Base-by-base conservation (phyloP, 2,329 filamentous ascomycete genomes). In the Ceratocystis cacaofunesta region DNA sequence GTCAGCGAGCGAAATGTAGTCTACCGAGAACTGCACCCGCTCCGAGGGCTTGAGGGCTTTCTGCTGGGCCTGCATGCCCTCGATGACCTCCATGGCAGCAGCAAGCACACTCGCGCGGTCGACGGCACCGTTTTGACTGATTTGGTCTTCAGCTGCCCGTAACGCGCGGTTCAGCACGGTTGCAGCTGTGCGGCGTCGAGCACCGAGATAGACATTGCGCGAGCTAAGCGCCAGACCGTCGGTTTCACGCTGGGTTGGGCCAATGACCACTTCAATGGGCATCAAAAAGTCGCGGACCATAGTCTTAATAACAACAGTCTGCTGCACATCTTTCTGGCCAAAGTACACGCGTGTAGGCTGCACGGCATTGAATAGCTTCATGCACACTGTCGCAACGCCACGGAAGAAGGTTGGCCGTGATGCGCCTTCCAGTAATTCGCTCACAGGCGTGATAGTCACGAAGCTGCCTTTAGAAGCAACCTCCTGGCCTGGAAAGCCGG, bases 281-380 rank as follows among this genome's bases (percentile, higher is more conserved):
- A 97, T 75, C 73, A 91, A 85, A 69, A 99, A 92, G 74, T 99
- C 94, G 69, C 85, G 81, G 41, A 96, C 88, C 83, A 99, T 85
- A 57, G 88, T 85, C 71, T 84, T 86, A 71, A 99, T 89, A 10
- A 99, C 83, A 19, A 95, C 89, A 0, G 91, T 95, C 76, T 99
- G 94, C 78, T 99, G 94, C 22, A 96, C 85, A 74, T 99, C 94
- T 77, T 99, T 99, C 75, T 97, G 94, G 3, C 94, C 94, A 78
- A 99, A 96, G 76, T 96, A 92, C 22, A 88, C 88, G 3, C 82
- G 79, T 67, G 90, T 86, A 0, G 88, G 85, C 71, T 78, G 77
- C 19, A 78, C 75, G 22, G 77, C 74, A 69, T 77, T 78, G 72
- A 78, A 78, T 28, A 78, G 75, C 74, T 94, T 99, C 83, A 92